Evolutionary conservation across 2,329 filamentous ascomycete genomes (phyloP).

Genomic region (Chalara sp.): DNA sequence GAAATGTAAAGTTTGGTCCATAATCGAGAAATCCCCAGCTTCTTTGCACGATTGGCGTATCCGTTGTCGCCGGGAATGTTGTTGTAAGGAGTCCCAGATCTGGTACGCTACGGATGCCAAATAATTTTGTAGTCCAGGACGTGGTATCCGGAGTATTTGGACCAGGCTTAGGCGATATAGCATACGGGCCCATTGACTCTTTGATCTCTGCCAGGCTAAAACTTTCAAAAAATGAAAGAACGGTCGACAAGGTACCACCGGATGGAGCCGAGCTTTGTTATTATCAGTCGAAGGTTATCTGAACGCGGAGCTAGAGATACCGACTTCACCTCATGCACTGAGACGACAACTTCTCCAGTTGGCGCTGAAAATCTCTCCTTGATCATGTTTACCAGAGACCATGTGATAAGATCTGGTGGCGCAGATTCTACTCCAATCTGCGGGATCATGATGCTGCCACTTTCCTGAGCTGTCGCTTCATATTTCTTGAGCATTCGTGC

Average conservation of each 20-base stretch:
- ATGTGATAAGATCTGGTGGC: slow-evolving; percentile 53
- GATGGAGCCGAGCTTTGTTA: slow-evolving; percentile 42
- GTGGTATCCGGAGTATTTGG: slow-evolving; percentile 18
- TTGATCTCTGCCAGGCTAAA: slow-evolving; percentile 43
- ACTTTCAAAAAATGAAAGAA: slow-evolving; percentile 50
- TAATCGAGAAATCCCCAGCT: slow-evolving; percentile 57
- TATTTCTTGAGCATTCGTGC: slow-evolving; percentile 55
- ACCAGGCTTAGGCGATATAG: slow-evolving; percentile 46
- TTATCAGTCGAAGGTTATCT: background rate
- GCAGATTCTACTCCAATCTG: slow-evolving; percentile 57
- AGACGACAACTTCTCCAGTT: slow-evolving; percentile 48
- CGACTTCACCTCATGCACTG: slow-evolving; percentile 37
- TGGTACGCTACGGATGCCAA: slow-evolving; percentile 42
- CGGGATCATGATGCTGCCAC: slow-evolving; percentile 53
- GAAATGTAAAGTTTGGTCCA: slow-evolving; percentile 54
- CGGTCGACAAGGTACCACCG: slow-evolving; percentile 63
- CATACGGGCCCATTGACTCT: slow-evolving; percentile 42
- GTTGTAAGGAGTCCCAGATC: slow-evolving; percentile 50
- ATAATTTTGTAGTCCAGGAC: slow-evolving; percentile 38
- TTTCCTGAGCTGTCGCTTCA: slow-evolving; percentile 42
- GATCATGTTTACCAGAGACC: slow-evolving; percentile 40
- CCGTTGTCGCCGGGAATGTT: slow-evolving; percentile 41
- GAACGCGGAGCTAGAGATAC: slow-evolving; percentile 1
- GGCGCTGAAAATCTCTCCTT: slow-evolving; percentile 41
- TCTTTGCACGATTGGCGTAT: slow-evolving; percentile 50